A percentile compares a stretch with the other conserved stretches of the same genome.
Conservation (phyloP, 805 yeast genomes). For the Saccharomycopsis sp. region DNA sequence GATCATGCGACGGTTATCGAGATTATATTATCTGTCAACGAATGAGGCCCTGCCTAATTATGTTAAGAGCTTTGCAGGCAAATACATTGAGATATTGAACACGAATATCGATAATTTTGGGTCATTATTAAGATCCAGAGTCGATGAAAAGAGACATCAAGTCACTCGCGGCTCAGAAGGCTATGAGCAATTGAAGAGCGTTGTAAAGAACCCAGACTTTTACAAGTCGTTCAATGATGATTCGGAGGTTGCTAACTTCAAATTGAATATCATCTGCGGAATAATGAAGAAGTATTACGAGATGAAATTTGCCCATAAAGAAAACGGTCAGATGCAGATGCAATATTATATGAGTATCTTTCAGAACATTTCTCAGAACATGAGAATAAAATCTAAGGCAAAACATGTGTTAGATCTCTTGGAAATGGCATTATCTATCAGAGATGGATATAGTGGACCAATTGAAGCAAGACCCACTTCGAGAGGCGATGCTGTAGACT, state of each 20-base stretch:
- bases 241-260: constrained; percentile 9
- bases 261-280: constrained; percentile 13
- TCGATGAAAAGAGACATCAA: neutral
- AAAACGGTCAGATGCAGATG: constrained; percentile 4
- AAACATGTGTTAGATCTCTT: constrained; percentile 12
- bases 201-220: constrained; percentile 4
- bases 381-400: constrained; percentile 10
- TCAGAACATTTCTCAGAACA: constrained; percentile 9
- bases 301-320: neutral
- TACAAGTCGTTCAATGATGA: constrained; percentile 7
- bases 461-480: neutral
- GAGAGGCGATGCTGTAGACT: neutral
- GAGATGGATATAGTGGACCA: neutral
- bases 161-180: neutral
- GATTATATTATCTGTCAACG: constrained; percentile 6
- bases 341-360: constrained; percentile 9
- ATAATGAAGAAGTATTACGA: constrained; percentile 13
- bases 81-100: constrained; percentile 6
- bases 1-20: constrained; percentile 7
- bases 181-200: neutral
- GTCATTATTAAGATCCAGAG: neutral
- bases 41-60: neutral
- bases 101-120: constrained; percentile 4
- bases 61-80: neutral
- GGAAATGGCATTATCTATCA: constrained; percentile 7